Evolutionary conservation across 345 rosid species (phyloP), one percentile per base, ranked within the genome.

Genomic region (Eutrema heterophyllum): DNA sequence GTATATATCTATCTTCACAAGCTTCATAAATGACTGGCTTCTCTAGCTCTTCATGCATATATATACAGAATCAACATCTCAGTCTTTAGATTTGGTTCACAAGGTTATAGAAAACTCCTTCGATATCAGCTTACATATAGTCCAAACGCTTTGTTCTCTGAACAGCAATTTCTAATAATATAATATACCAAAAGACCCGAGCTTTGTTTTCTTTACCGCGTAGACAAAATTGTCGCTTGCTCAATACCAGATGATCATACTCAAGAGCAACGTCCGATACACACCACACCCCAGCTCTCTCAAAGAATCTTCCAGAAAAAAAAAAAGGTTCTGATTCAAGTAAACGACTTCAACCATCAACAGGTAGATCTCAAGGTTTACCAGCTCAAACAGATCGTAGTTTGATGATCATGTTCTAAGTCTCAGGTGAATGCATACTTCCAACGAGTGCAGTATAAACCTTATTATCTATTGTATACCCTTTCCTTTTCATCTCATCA

Each of bases 401-500:
- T 66, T 29, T 57, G 53, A 58, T 2, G 43, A 67, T 21, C 53
- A 33, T 40, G 39, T 52, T 45, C 54, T 71, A 64, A 49, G 55
- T 49, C 67, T 64, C 76, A 11, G 36, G 54, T 48, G 80, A 70
- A 77, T 94, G 86, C 84, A 89, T 82, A 80, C 92, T 86, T 46
- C 84, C 85, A 14, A 85, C 88, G 50, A 94, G 97, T 69, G 87
- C 84, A 67, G 86, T 75, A 79, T 85, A 91, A 44, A 91, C 82
- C 78, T 82, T 83, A 53, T 94, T 83, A 72, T 89, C 95, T 73
- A 91, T 89, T 12, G 54, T 76, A 68, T 75, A 61, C 33, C 96
- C 97, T 58, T 80, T 76, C 57, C 75, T 78, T 18, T 80, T 82
- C 93, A 84, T 88, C 77, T 88, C 89, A 74, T 85, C 89, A 11